phyloP scores from a whole-genome alignment of 2,329 filamentous ascomycete genomes.

The Calonectria pseudoreteaudii region DNA sequence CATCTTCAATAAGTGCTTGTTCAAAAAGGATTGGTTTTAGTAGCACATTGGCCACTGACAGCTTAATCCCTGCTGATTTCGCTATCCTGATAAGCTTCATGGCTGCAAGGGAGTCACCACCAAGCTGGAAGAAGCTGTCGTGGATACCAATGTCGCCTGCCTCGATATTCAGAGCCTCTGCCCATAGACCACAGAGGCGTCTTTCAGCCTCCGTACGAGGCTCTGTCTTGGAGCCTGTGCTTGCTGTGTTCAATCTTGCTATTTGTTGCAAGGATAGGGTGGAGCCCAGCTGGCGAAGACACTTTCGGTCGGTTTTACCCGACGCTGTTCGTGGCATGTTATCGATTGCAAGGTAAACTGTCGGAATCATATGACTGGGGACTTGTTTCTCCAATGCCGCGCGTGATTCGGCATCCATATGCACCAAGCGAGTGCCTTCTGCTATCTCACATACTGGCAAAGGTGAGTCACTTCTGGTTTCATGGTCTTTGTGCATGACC shows the following conservation, averaged over 20 bases:
- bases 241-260: background rate
- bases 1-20: slow-evolving; percentile 31
- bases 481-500: background rate
- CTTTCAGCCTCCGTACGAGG: slow-evolving; percentile 15
- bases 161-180: slow-evolving; percentile 47
- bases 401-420: background rate
- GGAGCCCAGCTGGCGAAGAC: background rate
- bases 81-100: slow-evolving; percentile 62
- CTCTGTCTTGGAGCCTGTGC: background rate
- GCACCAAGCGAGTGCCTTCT: background rate
- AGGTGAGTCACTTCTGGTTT: too few relatives aligned
- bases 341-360: background rate
- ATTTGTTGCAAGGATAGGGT: background rate
- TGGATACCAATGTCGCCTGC: slow-evolving; percentile 51
- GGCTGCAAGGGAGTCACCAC: slow-evolving; percentile 61
- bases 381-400: background rate
- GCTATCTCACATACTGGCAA: background rate
- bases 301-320: background rate
- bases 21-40: background rate
- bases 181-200: slow-evolving; percentile 51
- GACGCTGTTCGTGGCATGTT: background rate
- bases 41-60: slow-evolving; percentile 60
- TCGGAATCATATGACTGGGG: background rate
- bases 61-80: slow-evolving; percentile 49
- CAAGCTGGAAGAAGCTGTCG: slow-evolving; percentile 62